These are phyloP conservation scores for Chrysochromulina parva DNA, from an alignment of 78 protist species.

Conservation along the genomic window DNA sequence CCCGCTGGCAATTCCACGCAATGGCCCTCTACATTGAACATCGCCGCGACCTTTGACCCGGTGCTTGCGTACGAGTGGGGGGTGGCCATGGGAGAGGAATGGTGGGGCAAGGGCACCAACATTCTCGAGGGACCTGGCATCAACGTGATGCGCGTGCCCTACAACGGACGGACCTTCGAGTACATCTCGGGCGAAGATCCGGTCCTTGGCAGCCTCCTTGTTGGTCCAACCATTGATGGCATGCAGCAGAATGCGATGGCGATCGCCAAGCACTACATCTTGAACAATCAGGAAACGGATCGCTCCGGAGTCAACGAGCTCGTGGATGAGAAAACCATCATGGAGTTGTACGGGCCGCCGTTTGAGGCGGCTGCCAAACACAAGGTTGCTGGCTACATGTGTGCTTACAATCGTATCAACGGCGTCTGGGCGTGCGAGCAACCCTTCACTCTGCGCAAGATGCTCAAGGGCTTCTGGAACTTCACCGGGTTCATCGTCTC, in stretches of 20 bases:
- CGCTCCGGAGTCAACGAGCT: not conserved
- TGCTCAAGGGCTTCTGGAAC: not conserved
- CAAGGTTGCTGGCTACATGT: not conserved
- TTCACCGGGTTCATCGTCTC: conserved; percentile 7
- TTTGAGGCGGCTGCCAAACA: not conserved
- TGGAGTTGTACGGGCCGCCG: conserved; percentile 23
- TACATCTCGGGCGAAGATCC: conserved; percentile 28
- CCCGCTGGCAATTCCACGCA: no score
- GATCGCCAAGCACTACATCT: not conserved
- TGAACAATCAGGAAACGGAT: conserved; percentile 1
- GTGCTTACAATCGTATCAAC: not conserved
- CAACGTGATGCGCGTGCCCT: conserved; percentile 41
- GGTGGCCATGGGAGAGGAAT: conserved; percentile 23
- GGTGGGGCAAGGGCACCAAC: not conserved
- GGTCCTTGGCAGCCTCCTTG: not conserved
- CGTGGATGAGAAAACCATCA: not conserved
- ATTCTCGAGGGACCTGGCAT: conserved; percentile 37
- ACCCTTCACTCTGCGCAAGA: not conserved
- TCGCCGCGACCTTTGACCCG: no score
- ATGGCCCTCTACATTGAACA: no score
- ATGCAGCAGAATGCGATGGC: not conserved
- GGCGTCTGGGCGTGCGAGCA: not conserved
- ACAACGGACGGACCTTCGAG: conserved; percentile 45
- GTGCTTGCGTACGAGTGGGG: no score
- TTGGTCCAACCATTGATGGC: not conserved